Base-by-base conservation (phyloP, 495 filamentous ascomycete genomes). In the Amphirosellinia nigrospora region DNA sequence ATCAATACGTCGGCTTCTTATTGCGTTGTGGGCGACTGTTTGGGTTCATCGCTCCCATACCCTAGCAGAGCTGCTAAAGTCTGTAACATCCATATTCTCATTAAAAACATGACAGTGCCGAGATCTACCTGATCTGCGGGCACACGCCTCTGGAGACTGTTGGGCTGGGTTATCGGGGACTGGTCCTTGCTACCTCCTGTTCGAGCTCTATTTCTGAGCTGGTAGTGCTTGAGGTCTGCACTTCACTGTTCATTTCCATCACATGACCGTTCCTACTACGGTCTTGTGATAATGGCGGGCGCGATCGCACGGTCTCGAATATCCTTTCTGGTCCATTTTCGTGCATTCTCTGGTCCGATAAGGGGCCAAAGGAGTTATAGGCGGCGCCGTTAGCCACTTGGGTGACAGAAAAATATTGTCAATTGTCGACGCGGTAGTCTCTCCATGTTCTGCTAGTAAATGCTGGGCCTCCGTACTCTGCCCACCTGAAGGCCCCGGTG, bases 31-130 rank as follows among this genome's bases (percentile, higher is more conserved):
- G 41, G 28, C 11, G 39, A 34, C 65, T 60, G 28, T 9, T 38
- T 39, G 28, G 66, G 16, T 38, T 34, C 61, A 23, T 48, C 43
- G 23, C 28, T 1, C 1, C 52, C 41, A 30, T 68, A 68, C 19
- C 66, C 66, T 1, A 68, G 19, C 19, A 68, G 39, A 4, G 66
- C 50, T 32, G 66, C 66, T 19, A 68, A 26, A 19, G 53, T 68
- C 30, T 60, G 66, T 28, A 68, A 46, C 52, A 68, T 68, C 66
- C 66, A 68, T 28, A 68, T 50, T 39, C 66, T 68, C 28, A 68
- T 38, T 10, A 68, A 28, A 36, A 68, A 61, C 55, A 68, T 56
- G 15, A 68, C 55, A 23, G 55, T 68, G 6, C 66, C 55, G 15
- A 68, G 66, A 50, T 48, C 66, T 61, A 60, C 28, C 41, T 60